These are phyloP conservation scores for Trichoderma harzianum DNA, from an alignment of 2,329 filamentous ascomycete species.

Conservation along the genomic window DNA sequence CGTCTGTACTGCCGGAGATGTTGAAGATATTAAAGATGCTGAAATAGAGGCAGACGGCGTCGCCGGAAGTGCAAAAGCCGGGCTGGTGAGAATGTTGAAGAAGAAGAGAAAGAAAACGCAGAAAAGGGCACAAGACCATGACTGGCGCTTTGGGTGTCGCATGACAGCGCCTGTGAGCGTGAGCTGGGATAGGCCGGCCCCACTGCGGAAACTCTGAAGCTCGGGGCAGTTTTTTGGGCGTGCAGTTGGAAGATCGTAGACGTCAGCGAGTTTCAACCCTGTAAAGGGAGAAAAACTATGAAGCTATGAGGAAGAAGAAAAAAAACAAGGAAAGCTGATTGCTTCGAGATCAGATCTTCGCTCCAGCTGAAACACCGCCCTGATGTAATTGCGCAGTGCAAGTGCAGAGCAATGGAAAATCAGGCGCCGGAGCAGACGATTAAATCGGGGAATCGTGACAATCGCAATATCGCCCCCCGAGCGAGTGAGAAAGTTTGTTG, in stretches of 20 bases:
- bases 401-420: background rate
- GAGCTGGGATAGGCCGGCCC: background rate
- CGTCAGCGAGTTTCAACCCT: background rate
- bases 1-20: background rate
- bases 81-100: background rate
- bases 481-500: background rate
- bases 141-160: constrained; percentile 6
- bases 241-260: background rate
- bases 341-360: background rate
- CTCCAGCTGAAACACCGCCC: background rate
- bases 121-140: background rate
- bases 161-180: background rate
- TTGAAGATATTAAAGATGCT: background rate
- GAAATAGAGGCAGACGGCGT: background rate
- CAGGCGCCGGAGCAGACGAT: background rate
- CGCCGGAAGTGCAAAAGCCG: background rate
- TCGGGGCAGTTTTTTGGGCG: background rate
- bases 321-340: background rate
- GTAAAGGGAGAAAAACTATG: background rate
- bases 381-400: background rate
- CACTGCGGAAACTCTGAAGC: background rate
- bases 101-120: background rate
- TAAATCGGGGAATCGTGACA: background rate
- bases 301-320: background rate
- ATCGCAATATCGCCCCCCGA: background rate